Evolutionary conservation across 345 rosid species (phyloP).

Genomic region (Citrus cavaleriei): DNA sequence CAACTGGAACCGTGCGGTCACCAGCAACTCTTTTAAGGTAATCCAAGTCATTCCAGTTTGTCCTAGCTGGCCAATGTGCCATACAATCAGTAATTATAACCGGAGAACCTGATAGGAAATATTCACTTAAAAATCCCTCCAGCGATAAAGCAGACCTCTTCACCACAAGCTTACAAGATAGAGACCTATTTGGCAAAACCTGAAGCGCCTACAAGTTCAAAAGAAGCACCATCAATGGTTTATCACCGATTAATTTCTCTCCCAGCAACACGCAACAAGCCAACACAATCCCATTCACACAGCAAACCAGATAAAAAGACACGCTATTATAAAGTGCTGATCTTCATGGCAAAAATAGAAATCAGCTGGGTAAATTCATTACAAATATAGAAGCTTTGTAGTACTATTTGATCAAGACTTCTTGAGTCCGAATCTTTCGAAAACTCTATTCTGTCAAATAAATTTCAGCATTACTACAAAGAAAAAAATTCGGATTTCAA

Average conservation of each 20-base stretch:
- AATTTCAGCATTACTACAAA: background rate
- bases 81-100: constrained; percentile 81
- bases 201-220: constrained; percentile 45
- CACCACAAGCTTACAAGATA: constrained; percentile 55
- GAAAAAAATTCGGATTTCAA: too few relatives aligned
- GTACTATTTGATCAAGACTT: background rate
- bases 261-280: background rate
- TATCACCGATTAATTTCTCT: background rate
- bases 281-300: background rate
- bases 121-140: constrained; percentile 80
- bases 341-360: background rate
- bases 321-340: background rate
- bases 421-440: background rate
- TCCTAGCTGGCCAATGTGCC: constrained; percentile 94
- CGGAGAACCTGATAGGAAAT: constrained; percentile 64
- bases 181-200: constrained; percentile 61
- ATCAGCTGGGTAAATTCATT: background rate
- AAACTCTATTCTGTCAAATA: background rate
- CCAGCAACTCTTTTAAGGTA: constrained; percentile 78
- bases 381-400: background rate
- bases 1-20: constrained; percentile 90
- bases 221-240: background rate
- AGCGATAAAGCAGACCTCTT: constrained; percentile 71
- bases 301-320: background rate
- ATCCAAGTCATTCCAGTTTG: constrained; percentile 83